A percentile compares a stretch with the other conserved stretches of the same genome.
Evolutionary conservation across 139 green algal genomes (phyloP).

Genomic region (Micromonas commoda): DNA sequence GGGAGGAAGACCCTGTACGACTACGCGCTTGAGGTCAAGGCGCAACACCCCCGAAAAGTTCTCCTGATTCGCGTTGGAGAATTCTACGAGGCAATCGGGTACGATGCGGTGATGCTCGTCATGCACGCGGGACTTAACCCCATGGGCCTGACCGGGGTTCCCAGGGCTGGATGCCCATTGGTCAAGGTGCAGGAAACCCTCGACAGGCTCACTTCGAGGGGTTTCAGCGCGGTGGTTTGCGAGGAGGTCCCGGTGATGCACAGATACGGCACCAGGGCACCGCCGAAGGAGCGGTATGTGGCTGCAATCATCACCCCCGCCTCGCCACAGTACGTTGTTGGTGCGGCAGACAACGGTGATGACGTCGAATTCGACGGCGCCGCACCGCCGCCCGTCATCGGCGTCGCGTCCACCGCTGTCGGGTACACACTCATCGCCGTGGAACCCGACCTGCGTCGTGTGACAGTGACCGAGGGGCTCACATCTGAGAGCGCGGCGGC

Average conservation of each 20-base stretch:
- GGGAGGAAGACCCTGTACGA: slow-evolving; percentile 16
- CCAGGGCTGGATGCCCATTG: slow-evolving; percentile 66
- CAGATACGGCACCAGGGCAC: slow-evolving; percentile 35
- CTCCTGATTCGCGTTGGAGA: slow-evolving; percentile 56
- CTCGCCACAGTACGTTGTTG: slow-evolving; percentile 52
- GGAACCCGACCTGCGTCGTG: slow-evolving; percentile 34
- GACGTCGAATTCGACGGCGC: slow-evolving; percentile 32
- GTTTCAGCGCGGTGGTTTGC: slow-evolving; percentile 22
- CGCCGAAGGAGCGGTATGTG: slow-evolving; percentile 58
- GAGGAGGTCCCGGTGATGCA: slow-evolving; percentile 45
- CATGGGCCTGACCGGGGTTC: slow-evolving; percentile 56
- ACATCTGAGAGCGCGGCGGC: slow-evolving; percentile 56
- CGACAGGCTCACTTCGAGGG: background rate
- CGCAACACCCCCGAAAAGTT: slow-evolving; percentile 13
- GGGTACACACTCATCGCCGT: slow-evolving; percentile 60
- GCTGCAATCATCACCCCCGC: slow-evolving; percentile 52
- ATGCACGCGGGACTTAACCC: slow-evolving; percentile 71
- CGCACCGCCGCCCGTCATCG: slow-evolving; percentile 39
- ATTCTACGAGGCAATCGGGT: slow-evolving; percentile 80
- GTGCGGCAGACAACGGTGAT: slow-evolving; percentile 41
- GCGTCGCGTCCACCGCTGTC: slow-evolving; percentile 31
- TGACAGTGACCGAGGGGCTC: slow-evolving; percentile 49
- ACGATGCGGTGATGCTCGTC: slow-evolving; percentile 77
- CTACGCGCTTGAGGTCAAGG: background rate
- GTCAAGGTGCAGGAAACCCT: slow-evolving; percentile 47